These are phyloP conservation scores for Penicillium hordei DNA, from an alignment of 2,329 filamentous ascomycete genomes.

Conservation along the genomic window DNA sequence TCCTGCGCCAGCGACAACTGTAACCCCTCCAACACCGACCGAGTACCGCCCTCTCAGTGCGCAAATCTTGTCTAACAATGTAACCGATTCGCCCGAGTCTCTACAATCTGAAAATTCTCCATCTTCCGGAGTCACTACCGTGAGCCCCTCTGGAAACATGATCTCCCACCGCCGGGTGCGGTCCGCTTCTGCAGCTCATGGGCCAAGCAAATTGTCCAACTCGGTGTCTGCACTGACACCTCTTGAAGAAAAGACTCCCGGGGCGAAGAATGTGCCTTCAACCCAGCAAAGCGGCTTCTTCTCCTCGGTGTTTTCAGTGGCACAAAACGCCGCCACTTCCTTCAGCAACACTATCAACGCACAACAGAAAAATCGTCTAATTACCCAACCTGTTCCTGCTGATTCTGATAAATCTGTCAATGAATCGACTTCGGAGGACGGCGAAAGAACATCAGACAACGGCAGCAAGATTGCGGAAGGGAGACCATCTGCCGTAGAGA, in stretches of 20 bases:
- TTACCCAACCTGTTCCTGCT: slow-evolving; percentile 32
- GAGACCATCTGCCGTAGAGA: slow-evolving; percentile 79
- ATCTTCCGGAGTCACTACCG: slow-evolving; percentile 50
- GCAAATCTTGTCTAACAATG: slow-evolving; percentile 30
- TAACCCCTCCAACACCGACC: slow-evolving; percentile 65
- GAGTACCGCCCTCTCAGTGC: slow-evolving; percentile 43
- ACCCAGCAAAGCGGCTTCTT: slow-evolving; percentile 70
- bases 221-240: slow-evolving; percentile 71
- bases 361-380: slow-evolving; percentile 47
- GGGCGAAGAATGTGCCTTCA: slow-evolving; percentile 58
- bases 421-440: slow-evolving; percentile 31
- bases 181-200: slow-evolving; percentile 56
- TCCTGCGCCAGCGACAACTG: slow-evolving; percentile 54
- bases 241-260: slow-evolving; percentile 62
- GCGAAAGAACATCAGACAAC: slow-evolving; percentile 19
- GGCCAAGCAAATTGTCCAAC: slow-evolving; percentile 84
- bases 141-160: slow-evolving; percentile 67
- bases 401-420: slow-evolving; percentile 30
- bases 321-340: slow-evolving; percentile 85
- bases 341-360: slow-evolving; percentile 64
- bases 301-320: slow-evolving; percentile 86
- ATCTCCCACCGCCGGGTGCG: slow-evolving; percentile 68
- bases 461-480: slow-evolving; percentile 44
- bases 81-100: slow-evolving; percentile 44
- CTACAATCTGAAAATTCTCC: slow-evolving; percentile 29